Evolutionary conservation across 441 rosid genomes (phyloP), one percentile per base, ranked within the genome.

Genomic region (Isatis lusitanica): DNA sequence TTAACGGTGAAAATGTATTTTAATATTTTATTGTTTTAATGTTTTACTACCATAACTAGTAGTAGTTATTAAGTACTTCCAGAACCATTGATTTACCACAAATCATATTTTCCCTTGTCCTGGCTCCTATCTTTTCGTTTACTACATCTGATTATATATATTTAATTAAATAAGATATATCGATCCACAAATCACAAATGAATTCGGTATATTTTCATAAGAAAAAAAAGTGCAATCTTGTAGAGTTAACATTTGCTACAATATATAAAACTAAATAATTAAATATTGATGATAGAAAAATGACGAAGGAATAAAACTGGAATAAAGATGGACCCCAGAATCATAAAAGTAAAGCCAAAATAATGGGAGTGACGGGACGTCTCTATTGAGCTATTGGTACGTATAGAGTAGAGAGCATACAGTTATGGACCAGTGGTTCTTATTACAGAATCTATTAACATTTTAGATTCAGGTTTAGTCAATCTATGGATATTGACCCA

Each of bases 361-460:
- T 44, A 62, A 36, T 55, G 70, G 75, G 71, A 63, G 55, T 75
- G 79, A 75, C 66, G 66, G 75, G 79, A 75, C 79, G 61, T 55
- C 39, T 63, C 75, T 21, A 55, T 18, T 24, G 53, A 75, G 40
- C 78, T 70, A 63, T 39, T 55, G 53, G 79, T 63, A 47, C 71
- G 75, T 70, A 63, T 50, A 44, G 79, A 36, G 64, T 36, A 42
- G 66, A 63, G 71, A 63, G 71, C 47, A 56, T 70, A 53, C 66
- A 63, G 71, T 70, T 63, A 38, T 76, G 75, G 71, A 76, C 71
- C 79, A 57, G 79, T 76, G 71, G 28, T 31, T 75, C 61, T 70
- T 57, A 38, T 56, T 63, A 55, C 75, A 70, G 46, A 76, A 76
- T 76, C 79, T 70, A 63, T 56, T 56, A 40, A n/a, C 68, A 60